Evolutionary conservation across 345 rosid species (phyloP), one percentile per base, ranked within the genome.

Genomic region (Gossypium herbaceum): DNA sequence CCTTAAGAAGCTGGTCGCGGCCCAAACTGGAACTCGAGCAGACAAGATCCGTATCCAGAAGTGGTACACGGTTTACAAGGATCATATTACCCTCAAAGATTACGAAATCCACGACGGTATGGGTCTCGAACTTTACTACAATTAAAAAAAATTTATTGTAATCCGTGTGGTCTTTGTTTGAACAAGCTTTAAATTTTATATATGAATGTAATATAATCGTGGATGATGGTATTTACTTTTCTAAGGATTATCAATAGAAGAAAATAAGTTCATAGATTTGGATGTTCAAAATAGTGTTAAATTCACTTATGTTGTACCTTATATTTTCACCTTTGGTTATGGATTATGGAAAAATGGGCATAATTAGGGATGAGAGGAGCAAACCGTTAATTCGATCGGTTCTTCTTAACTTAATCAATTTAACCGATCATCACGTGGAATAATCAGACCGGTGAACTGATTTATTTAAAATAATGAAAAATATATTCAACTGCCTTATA

Each of bases 91-190:
- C 72, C 95, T 89, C 61, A 80, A 81, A 79, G 94, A 90, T 81
- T 88, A 90, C 81, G 93, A 90, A 83, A 85, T 90, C 55, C 95
- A 88, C 61, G 93, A 91, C 12, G 93, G 93, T 73, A 91, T 89
- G 89, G 93, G 92, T 59, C 93, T 87, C 82, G 92, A 89, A 84
- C 92, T 91, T 77, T 89, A 89, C 80, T 89, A 89, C 80, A 91
- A 83, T 66, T 91, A 72, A 85, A 24, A 8, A 2, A 9, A 17
- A 16, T 63, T 13, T 57, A 56, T 57, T 57, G 39, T 56, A 29
- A 72, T 72, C 44, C 50, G 41, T 25, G 6, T 8, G 63, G 74
- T 10, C 57, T 55, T 17, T 39, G 71, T 2, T 5, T 44, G 71
- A 66, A 20, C 20, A 52, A 63, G 68, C 47, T 63, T 3, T 16